Evolutionary conservation across 306 rosid species (phyloP).

Genomic region (Prunus padus): DNA sequence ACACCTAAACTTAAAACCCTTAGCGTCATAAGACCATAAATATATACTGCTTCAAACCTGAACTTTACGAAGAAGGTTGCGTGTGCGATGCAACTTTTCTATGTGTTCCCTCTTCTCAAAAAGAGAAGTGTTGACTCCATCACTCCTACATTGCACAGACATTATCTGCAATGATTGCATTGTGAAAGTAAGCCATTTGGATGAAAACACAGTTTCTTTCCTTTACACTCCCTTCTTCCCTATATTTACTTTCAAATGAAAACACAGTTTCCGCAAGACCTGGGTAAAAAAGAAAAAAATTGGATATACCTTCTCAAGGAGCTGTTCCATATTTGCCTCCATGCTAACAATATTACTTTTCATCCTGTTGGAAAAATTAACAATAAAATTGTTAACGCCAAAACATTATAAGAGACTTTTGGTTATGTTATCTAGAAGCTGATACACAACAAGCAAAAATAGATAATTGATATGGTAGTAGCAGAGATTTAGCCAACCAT

Average conservation of each 20-base stretch:
- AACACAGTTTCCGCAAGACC: neutral
- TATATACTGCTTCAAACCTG: slow-evolving; percentile 47
- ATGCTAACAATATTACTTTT: slow-evolving; percentile 88
- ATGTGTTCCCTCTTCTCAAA: slow-evolving; percentile 85
- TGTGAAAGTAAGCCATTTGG: slow-evolving; percentile 2
- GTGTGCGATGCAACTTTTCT: slow-evolving; percentile 78
- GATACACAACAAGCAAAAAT: neutral
- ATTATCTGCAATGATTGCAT: slow-evolving; percentile 57
- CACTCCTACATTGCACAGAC: slow-evolving; percentile 94
- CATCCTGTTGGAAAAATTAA: slow-evolving; percentile 54
- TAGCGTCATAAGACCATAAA: neutral
- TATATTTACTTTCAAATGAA: neutral
- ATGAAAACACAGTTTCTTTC: neutral
- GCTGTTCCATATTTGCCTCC: slow-evolving; percentile 91
- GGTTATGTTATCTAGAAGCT: neutral
- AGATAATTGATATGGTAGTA: neutral
- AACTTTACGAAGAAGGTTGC: slow-evolving; percentile 90
- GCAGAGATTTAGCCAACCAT: neutral
- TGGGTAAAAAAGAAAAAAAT: neutral
- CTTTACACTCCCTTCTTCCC: slow-evolving; percentile 15
- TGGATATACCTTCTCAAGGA: slow-evolving; percentile 64
- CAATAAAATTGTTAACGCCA: neutral
- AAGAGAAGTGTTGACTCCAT: slow-evolving; percentile 73
- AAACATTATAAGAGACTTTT: neutral
- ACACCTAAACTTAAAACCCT: neutral